Percentiles rank a stretch among this genome's conserved stretches.
phyloP scores from a whole-genome alignment of 768 basidiomycete genomes.

The Boletus rex-veris region DNA sequence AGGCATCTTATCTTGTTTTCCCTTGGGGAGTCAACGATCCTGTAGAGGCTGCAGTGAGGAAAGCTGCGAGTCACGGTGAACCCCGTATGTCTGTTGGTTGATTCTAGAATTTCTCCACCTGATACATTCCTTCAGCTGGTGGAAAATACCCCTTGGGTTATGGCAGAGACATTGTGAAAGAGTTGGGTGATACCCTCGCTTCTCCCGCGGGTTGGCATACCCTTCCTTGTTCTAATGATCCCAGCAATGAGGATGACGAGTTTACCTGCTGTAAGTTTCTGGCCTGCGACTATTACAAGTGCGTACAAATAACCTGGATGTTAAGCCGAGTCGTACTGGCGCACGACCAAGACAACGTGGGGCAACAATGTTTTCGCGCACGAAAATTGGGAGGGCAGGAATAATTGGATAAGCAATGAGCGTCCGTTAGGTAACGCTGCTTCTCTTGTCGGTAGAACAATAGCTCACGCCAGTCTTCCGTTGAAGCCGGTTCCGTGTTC shows the following conservation, averaged over 20 bases:
- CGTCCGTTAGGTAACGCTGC: slow-evolving; percentile 57
- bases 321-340: slow-evolving; percentile 38
- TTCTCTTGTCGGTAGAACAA: not conserved
- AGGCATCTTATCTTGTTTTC: slow-evolving; percentile 68
- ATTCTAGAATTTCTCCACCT: not conserved
- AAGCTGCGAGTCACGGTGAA: slow-evolving; percentile 15
- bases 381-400: slow-evolving; percentile 85
- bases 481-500: slow-evolving; percentile 39
- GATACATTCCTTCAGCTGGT: not conserved
- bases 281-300: too few relatives aligned
- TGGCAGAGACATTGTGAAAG: slow-evolving; percentile 42
- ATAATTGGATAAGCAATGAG: slow-evolving; percentile 64
- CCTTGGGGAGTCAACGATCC: slow-evolving; percentile 88
- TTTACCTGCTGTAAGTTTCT: slow-evolving; percentile 8
- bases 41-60: slow-evolving; percentile 38
- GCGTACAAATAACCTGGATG: not conserved
- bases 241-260: slow-evolving; percentile 31
- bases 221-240: slow-evolving; percentile 70
- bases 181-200: slow-evolving; percentile 73
- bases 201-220: slow-evolving; percentile 93
- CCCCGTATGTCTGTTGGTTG: slow-evolving; percentile 6
- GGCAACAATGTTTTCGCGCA: slow-evolving; percentile 94
- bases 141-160: slow-evolving; percentile 13
- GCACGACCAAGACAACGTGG: slow-evolving; percentile 77
- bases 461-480: slow-evolving; percentile 2